Percentiles rank a stretch among this genome's conserved stretches.
Evolutionary conservation across 1,284 basidiomycete genomes (phyloP).

Genomic region (Naganishia sp.): DNA sequence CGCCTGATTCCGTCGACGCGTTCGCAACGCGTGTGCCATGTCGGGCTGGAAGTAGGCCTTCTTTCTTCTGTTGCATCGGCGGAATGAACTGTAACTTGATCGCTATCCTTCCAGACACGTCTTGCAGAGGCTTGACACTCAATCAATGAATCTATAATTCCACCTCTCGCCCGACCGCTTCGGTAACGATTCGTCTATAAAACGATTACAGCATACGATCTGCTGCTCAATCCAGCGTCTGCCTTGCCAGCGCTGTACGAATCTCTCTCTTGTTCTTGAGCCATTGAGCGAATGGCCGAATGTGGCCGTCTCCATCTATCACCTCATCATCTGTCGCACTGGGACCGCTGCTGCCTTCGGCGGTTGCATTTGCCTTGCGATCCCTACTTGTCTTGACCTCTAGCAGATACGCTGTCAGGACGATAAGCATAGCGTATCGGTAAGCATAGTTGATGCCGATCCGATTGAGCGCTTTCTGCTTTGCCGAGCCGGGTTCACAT

Average conservation of each 20-base stretch:
- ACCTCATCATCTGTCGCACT: constrained; percentile 34
- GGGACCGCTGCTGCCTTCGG: not conserved
- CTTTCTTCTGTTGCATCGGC: not conserved
- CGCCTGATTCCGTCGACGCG: not conserved
- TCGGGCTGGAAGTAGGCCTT: too few relatives aligned
- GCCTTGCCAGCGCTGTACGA: constrained; percentile 69
- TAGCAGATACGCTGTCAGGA: constrained; percentile 92
- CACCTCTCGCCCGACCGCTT: too few relatives aligned
- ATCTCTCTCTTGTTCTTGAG: constrained; percentile 80
- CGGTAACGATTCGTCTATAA: not conserved
- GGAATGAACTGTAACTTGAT: not conserved
- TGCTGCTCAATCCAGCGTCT: constrained; percentile 65
- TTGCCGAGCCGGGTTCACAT: constrained; percentile 38
- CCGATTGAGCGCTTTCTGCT: constrained; percentile 60
- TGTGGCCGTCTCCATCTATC: constrained; percentile 24
- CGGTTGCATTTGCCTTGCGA: not conserved
- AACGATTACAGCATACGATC: not conserved
- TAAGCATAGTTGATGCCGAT: constrained; percentile 84
- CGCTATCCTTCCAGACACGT: too few relatives aligned
- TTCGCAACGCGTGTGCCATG: too few relatives aligned
- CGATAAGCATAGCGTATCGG: constrained; percentile 83
- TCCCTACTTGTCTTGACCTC: constrained; percentile 62
- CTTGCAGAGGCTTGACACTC: not conserved
- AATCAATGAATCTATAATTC: not conserved
- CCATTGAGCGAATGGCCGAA: constrained; percentile 72